Conservation (phyloP, 2,329 filamentous ascomycete genomes). For the Colletotrichum cereale region DNA sequence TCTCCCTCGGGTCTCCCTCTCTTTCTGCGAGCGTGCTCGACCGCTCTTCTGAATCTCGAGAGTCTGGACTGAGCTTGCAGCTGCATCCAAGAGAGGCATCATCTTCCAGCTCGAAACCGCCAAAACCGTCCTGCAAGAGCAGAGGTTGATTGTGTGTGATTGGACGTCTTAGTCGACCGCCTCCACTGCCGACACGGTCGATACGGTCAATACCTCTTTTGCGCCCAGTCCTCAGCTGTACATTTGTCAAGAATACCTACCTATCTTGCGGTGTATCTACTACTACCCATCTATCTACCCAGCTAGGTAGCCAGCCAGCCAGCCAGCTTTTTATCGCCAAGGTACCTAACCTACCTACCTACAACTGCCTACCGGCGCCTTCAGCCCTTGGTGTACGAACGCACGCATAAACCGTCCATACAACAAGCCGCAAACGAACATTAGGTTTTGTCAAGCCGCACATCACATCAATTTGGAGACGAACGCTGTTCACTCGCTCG, state of each 20-base stretch:
- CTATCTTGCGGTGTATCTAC: no score
- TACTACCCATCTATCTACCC: neutral
- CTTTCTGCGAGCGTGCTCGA: neutral
- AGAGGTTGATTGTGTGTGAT: neutral
- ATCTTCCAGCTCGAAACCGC: no score
- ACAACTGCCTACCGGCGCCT: neutral
- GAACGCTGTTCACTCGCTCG: constrained; percentile 30
- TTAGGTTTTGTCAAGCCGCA: constrained; percentile 35
- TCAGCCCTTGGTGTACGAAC: constrained; percentile 9
- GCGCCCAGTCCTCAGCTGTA: neutral
- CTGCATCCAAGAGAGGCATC: neutral
- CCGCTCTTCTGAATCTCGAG: neutral
- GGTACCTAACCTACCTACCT: neutral
- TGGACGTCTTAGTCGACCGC: neutral
- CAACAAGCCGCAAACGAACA: constrained; percentile 35
- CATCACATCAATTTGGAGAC: constrained; percentile 37
- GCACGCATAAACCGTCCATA: constrained; percentile 37
- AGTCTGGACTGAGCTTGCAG: neutral
- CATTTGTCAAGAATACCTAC: neutral
- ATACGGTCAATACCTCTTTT: neutral
- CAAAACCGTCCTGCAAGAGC: no score
- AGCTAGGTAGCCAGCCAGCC: neutral
- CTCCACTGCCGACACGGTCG: neutral
- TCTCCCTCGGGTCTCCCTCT: neutral
- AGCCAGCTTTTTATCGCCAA: neutral